These are phyloP conservation scores for Bruguiera hainesii DNA, from an alignment of 441 rosid genomes.

Conservation along the genomic window DNA sequence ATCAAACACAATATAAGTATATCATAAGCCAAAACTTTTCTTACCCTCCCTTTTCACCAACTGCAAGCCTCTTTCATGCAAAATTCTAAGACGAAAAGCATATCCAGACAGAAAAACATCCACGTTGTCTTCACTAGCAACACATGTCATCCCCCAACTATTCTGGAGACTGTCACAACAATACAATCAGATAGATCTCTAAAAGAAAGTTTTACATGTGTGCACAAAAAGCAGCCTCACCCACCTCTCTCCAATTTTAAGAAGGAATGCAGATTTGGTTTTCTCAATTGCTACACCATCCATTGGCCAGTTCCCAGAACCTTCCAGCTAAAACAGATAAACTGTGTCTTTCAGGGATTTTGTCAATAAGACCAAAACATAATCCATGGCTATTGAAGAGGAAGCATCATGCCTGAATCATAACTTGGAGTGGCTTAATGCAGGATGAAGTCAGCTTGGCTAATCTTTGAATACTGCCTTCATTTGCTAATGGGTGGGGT, in stretches of 20 bases:
- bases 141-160: slow-evolving; percentile 64
- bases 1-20: slow-evolving; percentile 8
- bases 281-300: slow-evolving; percentile 81
- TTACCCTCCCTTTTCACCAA: slow-evolving; percentile 75
- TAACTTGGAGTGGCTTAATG: slow-evolving; percentile 76
- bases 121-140: slow-evolving; percentile 71
- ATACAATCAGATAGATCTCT: slow-evolving; percentile 13
- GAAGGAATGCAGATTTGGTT: slow-evolving; percentile 87
- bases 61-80: slow-evolving; percentile 88
- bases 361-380: neutral
- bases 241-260: slow-evolving; percentile 87
- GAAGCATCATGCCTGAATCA: slow-evolving; percentile 68
- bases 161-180: slow-evolving; percentile 60
- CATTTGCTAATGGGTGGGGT: slow-evolving; percentile 76
- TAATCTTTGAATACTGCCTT: slow-evolving; percentile 44
- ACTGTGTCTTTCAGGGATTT: slow-evolving; percentile 20
- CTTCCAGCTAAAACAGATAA: slow-evolving; percentile 64
- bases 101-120: slow-evolving; percentile 76
- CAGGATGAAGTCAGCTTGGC: slow-evolving; percentile 51
- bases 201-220: slow-evolving; percentile 9
- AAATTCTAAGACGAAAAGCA: slow-evolving; percentile 74
- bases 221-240: slow-evolving; percentile 18
- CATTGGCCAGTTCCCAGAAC: slow-evolving; percentile 98
- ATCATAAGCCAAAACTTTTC: slow-evolving; percentile 27
- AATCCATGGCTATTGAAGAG: neutral